A percentile compares a stretch with the other conserved stretches of the same genome.
These are phyloP conservation scores for Tetracladium setigerum DNA, from an alignment of 495 filamentous ascomycete species.

Conservation along the genomic window DNA sequence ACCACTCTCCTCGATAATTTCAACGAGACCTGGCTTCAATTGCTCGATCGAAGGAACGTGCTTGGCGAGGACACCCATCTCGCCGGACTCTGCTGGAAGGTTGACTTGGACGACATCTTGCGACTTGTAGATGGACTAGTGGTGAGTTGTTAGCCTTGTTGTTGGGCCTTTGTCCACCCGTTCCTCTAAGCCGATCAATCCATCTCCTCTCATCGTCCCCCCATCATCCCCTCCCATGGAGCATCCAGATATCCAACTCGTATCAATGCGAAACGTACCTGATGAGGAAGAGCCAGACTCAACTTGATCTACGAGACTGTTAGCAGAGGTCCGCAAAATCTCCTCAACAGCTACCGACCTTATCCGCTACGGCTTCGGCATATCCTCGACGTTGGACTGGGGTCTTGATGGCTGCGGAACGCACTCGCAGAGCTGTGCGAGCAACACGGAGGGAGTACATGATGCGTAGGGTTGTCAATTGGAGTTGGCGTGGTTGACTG, in stretches of 20 bases:
- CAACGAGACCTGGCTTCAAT: constrained; percentile 90
- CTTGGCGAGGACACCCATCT: constrained; percentile 98
- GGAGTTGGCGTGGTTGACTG: constrained; percentile 14
- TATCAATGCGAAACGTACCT: constrained; percentile 58
- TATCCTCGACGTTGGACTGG: constrained; percentile 80
- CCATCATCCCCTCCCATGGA: not conserved
- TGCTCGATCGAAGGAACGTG: constrained; percentile 99
- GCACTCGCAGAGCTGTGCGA: constrained; percentile 74
- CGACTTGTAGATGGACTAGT: constrained; percentile 46
- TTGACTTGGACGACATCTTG: constrained; percentile 92
- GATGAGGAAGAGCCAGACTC: constrained; percentile 92
- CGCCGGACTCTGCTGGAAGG: constrained; percentile 93
- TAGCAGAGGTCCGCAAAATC: constrained; percentile 21
- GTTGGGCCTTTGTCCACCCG: not conserved
- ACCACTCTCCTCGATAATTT: constrained; percentile 90
- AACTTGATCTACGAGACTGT: constrained; percentile 70
- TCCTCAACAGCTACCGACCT: constrained; percentile 33
- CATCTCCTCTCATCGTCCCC: not conserved
- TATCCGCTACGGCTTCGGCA: constrained; percentile 85
- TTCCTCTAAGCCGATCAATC: not conserved
- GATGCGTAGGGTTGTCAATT: constrained; percentile 47
- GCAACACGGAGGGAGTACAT: constrained; percentile 93
- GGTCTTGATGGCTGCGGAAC: constrained; percentile 59
- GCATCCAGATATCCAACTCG: not conserved
- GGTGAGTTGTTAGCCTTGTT: constrained; percentile 31